Conservation (phyloP, 1,284 basidiomycete genomes). For the Rhizopogon hawkerae region DNA sequence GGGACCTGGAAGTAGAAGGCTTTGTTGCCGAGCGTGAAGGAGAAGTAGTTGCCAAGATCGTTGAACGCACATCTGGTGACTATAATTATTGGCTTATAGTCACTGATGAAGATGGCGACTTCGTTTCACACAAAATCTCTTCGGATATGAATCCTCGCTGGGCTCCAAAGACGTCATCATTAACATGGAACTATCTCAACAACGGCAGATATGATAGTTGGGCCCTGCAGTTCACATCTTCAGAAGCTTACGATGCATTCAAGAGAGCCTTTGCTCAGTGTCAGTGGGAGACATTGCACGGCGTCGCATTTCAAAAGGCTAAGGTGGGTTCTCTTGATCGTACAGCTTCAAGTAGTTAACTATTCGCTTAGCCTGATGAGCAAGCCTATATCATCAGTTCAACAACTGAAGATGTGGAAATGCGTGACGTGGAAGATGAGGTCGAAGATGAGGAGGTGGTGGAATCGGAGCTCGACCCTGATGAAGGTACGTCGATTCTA, state of each 20-base stretch:
- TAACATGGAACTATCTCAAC: slow-evolving; percentile 78
- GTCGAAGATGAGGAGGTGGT: slow-evolving; percentile 73
- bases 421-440: slow-evolving; percentile 69
- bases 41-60: slow-evolving; percentile 62
- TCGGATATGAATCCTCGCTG: slow-evolving; percentile 74
- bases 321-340: slow-evolving; percentile 46
- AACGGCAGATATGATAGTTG: slow-evolving; percentile 70
- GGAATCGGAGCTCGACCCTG: slow-evolving; percentile 51
- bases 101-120: slow-evolving; percentile 38
- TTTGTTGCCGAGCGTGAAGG: slow-evolving; percentile 63
- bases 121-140: slow-evolving; percentile 55
- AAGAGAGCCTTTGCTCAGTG: slow-evolving; percentile 62
- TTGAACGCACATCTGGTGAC: slow-evolving; percentile 39
- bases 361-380: slow-evolving; percentile 53
- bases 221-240: slow-evolving; percentile 67
- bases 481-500: slow-evolving; percentile 34
- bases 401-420: slow-evolving; percentile 75
- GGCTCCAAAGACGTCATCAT: slow-evolving; percentile 53
- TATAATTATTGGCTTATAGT: slow-evolving; percentile 63
- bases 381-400: slow-evolving; percentile 67
- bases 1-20: slow-evolving; percentile 60
- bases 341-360: slow-evolving; percentile 3
- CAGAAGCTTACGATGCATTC: slow-evolving; percentile 57
- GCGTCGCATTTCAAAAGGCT: slow-evolving; percentile 70
- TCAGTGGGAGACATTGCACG: slow-evolving; percentile 80